Evolutionary conservation across 768 basidiomycete genomes (phyloP).

Genomic region (Phylloporus arenicola): DNA sequence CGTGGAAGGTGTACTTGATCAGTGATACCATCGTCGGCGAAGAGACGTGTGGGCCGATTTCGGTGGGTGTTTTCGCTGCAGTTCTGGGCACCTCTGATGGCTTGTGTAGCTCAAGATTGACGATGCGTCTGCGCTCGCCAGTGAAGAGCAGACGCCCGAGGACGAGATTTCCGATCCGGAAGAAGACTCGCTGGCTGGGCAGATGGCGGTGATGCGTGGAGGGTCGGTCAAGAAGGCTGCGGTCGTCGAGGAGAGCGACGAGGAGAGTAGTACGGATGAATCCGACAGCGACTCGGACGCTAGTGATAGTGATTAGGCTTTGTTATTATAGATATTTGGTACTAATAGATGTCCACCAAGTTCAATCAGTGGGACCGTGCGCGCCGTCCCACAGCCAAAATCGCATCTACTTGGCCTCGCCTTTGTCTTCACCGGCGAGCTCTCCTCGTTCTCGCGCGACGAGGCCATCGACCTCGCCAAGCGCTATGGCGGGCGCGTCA

Average conservation of each 20-base stretch:
- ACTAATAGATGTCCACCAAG: constrained; percentile 8
- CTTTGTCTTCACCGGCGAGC: constrained; percentile 94
- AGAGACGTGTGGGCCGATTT: constrained; percentile 64
- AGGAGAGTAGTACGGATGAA: constrained; percentile 30
- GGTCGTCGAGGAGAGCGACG: constrained; percentile 35
- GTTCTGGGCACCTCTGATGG: constrained; percentile 3
- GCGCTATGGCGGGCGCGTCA: constrained; percentile 90
- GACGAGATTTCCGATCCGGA: constrained; percentile 98
- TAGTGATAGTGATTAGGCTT: constrained; percentile 23
- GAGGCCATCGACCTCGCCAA: constrained; percentile 86
- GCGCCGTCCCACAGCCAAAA: constrained; percentile 68
- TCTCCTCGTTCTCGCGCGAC: constrained; percentile 80
- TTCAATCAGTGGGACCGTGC: too few species aligned
- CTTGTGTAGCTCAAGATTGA: constrained; percentile 73
- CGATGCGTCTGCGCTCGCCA: constrained; percentile 51
- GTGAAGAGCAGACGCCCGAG: constrained; percentile 59
- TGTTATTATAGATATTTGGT: not conserved
- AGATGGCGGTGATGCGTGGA: constrained; percentile 96
- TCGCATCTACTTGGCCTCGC: constrained; percentile 77
- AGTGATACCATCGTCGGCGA: constrained; percentile 89
- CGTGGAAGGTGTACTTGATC: constrained; percentile 81
- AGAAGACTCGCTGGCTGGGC: constrained; percentile 92
- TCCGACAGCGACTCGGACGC: constrained; percentile 22
- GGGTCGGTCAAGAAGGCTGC: constrained; percentile 67
- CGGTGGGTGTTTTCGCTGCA: constrained; percentile 42